Evolutionary conservation across 2,329 filamentous ascomycete genomes (phyloP), one percentile per base, ranked within the genome.

Genomic region (Botrytis fragariae): DNA sequence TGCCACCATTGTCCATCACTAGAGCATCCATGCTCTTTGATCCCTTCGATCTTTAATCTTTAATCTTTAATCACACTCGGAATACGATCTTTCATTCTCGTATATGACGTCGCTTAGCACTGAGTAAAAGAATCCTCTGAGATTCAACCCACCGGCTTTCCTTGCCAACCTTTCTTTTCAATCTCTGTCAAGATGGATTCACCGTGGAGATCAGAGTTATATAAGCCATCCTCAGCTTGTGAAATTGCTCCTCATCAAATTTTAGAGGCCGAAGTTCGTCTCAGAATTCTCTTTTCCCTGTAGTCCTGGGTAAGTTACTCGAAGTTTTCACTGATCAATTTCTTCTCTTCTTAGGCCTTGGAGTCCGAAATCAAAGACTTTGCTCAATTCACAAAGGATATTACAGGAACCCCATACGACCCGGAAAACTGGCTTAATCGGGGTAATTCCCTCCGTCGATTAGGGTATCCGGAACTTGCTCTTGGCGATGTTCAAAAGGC

Each of bases 401-500:
- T 79, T n/a, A 69, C 74, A 25, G 22, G 63, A 35, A 60, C 61
- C 20, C 76, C 78, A n/a, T 79, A 79, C 59, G 79, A 80, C 35
- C 78, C 79, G 22, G 77, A 77, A 74, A 65, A 72, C 59, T 80
- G 79, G 79, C 74, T 77, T 51, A 76, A 76, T 35, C 76, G 79
- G 9, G 77, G 75, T 10, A 74, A 77, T 29, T 76, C 74, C 62
- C 76, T 80, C 16, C 76, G 78, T 44, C 73, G 76, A 16, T 73
- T 80, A 1, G 79, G 78, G 20, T 81, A 77, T 69, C 80, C 81
- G 1, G 80, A 81, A 70, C 76, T 82, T 20, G 78, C 77, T 16
- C 77, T 79, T 1, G 80, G 80, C 4, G 80, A 81, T 59, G 76
- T 76, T 0, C 81, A 81, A 61, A 81, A 80, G 76, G 79, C 80